Conservation (phyloP, 2,329 filamentous ascomycete genomes). For the Xylaria multiplex region DNA sequence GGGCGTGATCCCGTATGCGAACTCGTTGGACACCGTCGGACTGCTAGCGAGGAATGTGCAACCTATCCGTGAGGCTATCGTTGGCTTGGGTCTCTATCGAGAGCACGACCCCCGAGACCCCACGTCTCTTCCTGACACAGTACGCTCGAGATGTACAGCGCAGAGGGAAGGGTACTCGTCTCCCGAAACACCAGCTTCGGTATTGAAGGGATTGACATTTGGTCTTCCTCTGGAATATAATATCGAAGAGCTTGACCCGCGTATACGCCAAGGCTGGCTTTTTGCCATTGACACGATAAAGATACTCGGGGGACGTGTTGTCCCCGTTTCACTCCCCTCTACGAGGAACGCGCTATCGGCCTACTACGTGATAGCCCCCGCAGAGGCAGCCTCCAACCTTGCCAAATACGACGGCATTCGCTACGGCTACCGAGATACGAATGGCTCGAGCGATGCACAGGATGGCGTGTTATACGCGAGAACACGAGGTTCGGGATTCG, state of each 20-base stretch:
- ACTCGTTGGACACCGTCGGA: slow-evolving; percentile 91
- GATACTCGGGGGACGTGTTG: slow-evolving; percentile 73
- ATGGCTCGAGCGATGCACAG: slow-evolving; percentile 60
- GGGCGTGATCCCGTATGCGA: slow-evolving; percentile 91
- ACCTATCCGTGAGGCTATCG: slow-evolving; percentile 62
- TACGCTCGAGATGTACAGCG: slow-evolving; percentile 61
- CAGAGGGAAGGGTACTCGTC: slow-evolving; percentile 45
- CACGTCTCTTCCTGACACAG: slow-evolving; percentile 70
- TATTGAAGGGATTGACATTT: slow-evolving; percentile 56
- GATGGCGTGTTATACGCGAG: slow-evolving; percentile 77
- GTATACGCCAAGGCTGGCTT: slow-evolving; percentile 77
- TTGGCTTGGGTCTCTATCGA: slow-evolving; percentile 59
- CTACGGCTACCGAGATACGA: slow-evolving; percentile 73
- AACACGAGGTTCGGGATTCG: slow-evolving; percentile 79
- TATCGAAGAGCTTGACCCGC: slow-evolving; percentile 77
- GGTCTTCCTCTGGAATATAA: slow-evolving; percentile 83
- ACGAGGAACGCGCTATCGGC: slow-evolving; percentile 88
- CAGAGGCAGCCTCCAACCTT: slow-evolving; percentile 94
- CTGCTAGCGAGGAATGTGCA: slow-evolving; percentile 69
- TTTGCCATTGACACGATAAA: slow-evolving; percentile 68
- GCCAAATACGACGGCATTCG: slow-evolving; percentile 98
- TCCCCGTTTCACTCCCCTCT: slow-evolving; percentile 81
- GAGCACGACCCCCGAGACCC: slow-evolving; percentile 77
- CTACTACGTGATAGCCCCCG: slow-evolving; percentile 95
- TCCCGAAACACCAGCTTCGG: slow-evolving; percentile 29